These are phyloP conservation scores for Sherardia arvensis DNA, from an alignment of 257 asterid species.

Conservation along the genomic window DNA sequence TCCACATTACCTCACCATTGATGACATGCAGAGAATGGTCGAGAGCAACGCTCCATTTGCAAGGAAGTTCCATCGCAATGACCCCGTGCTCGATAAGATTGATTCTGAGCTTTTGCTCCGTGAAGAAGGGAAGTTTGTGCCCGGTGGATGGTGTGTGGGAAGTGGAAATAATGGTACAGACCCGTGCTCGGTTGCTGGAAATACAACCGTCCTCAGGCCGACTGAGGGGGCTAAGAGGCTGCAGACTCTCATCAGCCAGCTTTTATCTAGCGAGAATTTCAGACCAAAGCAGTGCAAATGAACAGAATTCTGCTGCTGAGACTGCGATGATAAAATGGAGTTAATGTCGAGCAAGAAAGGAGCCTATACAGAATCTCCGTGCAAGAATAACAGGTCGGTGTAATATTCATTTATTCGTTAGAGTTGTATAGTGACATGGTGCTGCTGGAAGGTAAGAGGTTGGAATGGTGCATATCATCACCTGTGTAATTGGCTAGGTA, in stretches of 20 bases:
- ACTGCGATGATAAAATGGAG: not conserved
- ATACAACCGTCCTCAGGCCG: slow-evolving; percentile 55
- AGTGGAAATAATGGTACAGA: slow-evolving; percentile 57
- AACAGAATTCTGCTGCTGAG: slow-evolving; percentile 3
- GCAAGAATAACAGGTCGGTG: not conserved
- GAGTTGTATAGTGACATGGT: slow-evolving; percentile 5
- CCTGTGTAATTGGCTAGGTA: not conserved
- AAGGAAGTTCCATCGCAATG: slow-evolving; percentile 70
- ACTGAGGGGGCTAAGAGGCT: slow-evolving; percentile 73
- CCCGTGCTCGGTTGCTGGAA: slow-evolving; percentile 72
- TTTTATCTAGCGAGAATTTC: slow-evolving; percentile 52
- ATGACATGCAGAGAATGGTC: slow-evolving; percentile 74
- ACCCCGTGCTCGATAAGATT: slow-evolving; percentile 64
- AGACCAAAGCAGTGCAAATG: slow-evolving; percentile 76
- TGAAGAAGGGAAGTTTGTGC: slow-evolving; percentile 56
- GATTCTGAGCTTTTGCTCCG: slow-evolving; percentile 64
- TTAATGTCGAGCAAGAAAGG: not conserved
- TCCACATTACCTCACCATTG: slow-evolving; percentile 64
- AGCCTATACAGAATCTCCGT: not conserved
- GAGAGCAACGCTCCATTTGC: slow-evolving; percentile 90
- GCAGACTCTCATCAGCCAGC: slow-evolving; percentile 47
- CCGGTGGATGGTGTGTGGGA: slow-evolving; percentile 93
- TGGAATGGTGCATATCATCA: not conserved
- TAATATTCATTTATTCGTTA: not conserved
- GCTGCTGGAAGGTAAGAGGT: not conserved